Percentiles rank a stretch among this genome's conserved stretches.
Conservation (phyloP, 164 flowering plant genomes). For the Dillenia turbinata region DNA sequence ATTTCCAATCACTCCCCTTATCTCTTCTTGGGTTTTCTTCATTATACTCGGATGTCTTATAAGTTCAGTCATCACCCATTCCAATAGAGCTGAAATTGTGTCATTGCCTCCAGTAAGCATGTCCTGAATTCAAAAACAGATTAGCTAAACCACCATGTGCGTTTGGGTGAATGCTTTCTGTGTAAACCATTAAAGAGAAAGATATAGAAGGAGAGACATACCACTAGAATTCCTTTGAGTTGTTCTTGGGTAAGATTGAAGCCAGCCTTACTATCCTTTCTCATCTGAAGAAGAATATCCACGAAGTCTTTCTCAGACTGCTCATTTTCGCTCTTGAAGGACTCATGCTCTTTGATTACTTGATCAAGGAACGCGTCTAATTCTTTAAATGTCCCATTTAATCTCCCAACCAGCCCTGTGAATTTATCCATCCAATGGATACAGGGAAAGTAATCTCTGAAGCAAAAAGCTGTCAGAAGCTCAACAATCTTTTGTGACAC, state of each 20-base stretch:
- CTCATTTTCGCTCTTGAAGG: not conserved
- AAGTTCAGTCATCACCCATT: conserved; percentile 16
- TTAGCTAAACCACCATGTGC: not conserved
- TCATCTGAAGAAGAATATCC: conserved; percentile 13
- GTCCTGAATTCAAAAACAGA: conserved; percentile 1
- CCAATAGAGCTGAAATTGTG: not conserved
- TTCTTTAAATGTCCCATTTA: conserved; percentile 5
- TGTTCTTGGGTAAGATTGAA: not conserved
- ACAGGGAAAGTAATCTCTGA: conserved; percentile 16
- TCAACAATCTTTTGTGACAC: conserved; percentile 6
- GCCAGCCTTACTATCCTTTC: not conserved
- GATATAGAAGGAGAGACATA: not conserved
- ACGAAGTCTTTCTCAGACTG: conserved; percentile 8
- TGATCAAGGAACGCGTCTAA: conserved; percentile 14
- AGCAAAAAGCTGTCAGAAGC: conserved; percentile 9
- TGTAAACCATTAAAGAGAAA: not conserved
- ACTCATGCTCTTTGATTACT: conserved; percentile 10
- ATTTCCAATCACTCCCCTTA: conserved; percentile 9
- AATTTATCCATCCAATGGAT: conserved; percentile 19
- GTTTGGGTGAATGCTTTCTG: no score
- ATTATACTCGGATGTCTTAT: conserved; percentile 8
- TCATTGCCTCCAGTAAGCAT: conserved; percentile 12
- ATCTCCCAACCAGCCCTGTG: conserved; percentile 11
- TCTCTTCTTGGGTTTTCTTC: conserved; percentile 15
- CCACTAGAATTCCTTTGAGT: conserved; percentile 4